phyloP scores from a whole-genome alignment of 495 filamentous ascomycete species.

The Neurospora tetrasperma region DNA sequence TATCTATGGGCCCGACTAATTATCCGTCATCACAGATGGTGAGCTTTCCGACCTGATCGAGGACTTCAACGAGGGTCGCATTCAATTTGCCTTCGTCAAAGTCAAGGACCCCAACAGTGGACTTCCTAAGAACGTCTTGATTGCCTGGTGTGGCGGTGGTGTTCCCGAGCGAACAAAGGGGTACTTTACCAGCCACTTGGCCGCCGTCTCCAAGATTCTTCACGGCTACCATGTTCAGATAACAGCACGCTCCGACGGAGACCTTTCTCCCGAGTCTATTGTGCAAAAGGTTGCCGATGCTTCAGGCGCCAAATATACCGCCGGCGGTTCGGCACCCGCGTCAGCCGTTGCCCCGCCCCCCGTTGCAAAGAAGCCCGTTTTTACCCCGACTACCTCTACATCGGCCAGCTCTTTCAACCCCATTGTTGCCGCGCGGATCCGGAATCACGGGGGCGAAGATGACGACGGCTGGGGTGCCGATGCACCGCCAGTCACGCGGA shows the following conservation, averaged over 20 bases:
- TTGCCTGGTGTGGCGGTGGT: slow-evolving; percentile 96
- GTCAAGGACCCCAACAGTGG: slow-evolving; percentile 89
- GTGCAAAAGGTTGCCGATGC: slow-evolving; percentile 92
- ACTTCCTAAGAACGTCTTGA: slow-evolving; percentile 84
- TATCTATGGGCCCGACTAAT: slow-evolving; percentile 6
- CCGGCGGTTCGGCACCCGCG: slow-evolving; percentile 41
- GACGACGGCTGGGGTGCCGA: slow-evolving; percentile 94
- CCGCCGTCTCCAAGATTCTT: slow-evolving; percentile 78
- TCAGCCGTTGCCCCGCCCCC: slow-evolving; percentile 50
- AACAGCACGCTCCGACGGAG: slow-evolving; percentile 80
- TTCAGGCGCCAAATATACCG: slow-evolving; percentile 88
- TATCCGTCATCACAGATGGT: slow-evolving; percentile 51
- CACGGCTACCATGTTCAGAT: slow-evolving; percentile 98
- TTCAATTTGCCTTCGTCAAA: slow-evolving; percentile 95
- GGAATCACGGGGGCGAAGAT: slow-evolving; percentile 32
- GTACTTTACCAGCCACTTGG: slow-evolving; percentile 91
- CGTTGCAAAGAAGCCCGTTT: slow-evolving; percentile 75
- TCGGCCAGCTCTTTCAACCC: slow-evolving; percentile 57
- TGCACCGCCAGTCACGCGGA: slow-evolving; percentile 78
- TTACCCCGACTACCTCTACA: slow-evolving; percentile 66
- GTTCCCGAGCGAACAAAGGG: slow-evolving; percentile 98
- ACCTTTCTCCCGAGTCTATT: slow-evolving; percentile 79
- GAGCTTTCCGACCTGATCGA: slow-evolving; percentile 93
- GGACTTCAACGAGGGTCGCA: slow-evolving; percentile 90
- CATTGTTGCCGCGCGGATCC: slow-evolving; percentile 42